A percentile compares a stretch with the other conserved stretches of the same genome.
Evolutionary conservation across 2,329 filamentous ascomycete genomes (phyloP).

Genomic region (Samsoniella hepiali): DNA sequence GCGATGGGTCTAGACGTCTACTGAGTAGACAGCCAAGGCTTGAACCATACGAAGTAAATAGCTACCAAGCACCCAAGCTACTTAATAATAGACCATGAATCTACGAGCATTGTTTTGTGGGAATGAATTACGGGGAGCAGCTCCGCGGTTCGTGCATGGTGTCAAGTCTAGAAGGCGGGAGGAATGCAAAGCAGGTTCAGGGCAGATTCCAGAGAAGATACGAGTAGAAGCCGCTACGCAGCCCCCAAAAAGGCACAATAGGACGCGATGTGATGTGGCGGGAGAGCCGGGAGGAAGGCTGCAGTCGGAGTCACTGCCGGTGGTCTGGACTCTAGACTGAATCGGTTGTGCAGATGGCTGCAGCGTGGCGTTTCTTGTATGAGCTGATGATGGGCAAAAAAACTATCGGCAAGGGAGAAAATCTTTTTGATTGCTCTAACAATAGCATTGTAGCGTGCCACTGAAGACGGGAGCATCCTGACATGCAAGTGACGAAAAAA

Average conservation of each 20-base stretch:
- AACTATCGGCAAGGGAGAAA: background rate
- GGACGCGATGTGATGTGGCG: background rate
- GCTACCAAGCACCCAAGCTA: too few species aligned
- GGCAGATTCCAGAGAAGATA: too few species aligned
- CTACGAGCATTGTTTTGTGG: too few species aligned
- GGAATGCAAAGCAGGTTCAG: too few species aligned
- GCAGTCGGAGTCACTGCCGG: background rate
- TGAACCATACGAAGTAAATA: too few species aligned
- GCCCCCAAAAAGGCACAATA: too few species aligned
- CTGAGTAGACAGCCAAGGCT: too few species aligned
- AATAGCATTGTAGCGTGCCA: background rate
- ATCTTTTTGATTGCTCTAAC: background rate
- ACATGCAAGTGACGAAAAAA: background rate
- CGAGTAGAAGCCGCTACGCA: too few species aligned
- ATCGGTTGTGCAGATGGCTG: background rate
- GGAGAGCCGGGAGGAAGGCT: background rate
- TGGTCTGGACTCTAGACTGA: background rate
- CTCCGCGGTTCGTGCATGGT: too few species aligned
- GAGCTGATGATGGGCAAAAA: background rate
- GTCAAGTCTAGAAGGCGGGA: too few species aligned
- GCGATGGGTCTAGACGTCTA: background rate
- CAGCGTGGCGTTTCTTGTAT: background rate
- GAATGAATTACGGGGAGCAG: too few species aligned
- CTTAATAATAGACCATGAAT: too few species aligned
- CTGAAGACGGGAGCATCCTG: background rate